A percentile compares a stretch with the other conserved stretches of the same genome.
Evolutionary conservation across 2,329 filamentous ascomycete species (phyloP).

Genomic region (Stachybotrys echinatus): DNA sequence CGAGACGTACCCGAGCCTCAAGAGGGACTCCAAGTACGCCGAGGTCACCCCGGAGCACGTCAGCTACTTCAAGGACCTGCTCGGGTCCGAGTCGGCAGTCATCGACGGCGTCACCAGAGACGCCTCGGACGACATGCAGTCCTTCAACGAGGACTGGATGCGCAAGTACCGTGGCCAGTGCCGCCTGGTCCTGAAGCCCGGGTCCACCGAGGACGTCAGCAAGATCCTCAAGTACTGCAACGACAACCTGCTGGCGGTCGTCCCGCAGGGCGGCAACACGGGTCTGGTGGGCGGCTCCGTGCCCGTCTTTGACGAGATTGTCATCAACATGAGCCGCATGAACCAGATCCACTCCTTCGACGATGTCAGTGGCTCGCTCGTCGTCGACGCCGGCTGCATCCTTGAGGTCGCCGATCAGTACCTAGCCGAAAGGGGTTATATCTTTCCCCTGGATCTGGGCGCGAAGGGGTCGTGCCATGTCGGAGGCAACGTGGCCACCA

Average conservation of each 20-base stretch:
- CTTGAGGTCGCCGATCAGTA: slow-evolving; percentile 85
- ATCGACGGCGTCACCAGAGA: slow-evolving; percentile 75
- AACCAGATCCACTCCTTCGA: slow-evolving; percentile 89
- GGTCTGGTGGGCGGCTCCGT: slow-evolving; percentile 93
- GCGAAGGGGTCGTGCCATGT: slow-evolving; percentile 97
- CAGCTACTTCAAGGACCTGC: slow-evolving; percentile 71
- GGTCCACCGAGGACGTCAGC: slow-evolving; percentile 82
- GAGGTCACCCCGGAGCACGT: slow-evolving; percentile 75
- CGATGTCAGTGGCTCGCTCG: slow-evolving; percentile 83
- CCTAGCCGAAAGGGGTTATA: slow-evolving; percentile 74
- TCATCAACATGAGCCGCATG: slow-evolving; percentile 87
- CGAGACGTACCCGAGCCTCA: slow-evolving; percentile 77
- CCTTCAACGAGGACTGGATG: slow-evolving; percentile 99
- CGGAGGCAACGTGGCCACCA: slow-evolving; percentile 92
- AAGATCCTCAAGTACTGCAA: slow-evolving; percentile 93
- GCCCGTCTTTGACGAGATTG: slow-evolving; percentile 96
- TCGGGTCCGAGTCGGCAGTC: slow-evolving; percentile 73
- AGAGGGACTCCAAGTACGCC: slow-evolving; percentile 72
- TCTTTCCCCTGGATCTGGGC: slow-evolving; percentile 95
- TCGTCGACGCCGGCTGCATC: slow-evolving; percentile 86
- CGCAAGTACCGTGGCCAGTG: slow-evolving; percentile 93
- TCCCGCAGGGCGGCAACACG: slow-evolving; percentile 95
- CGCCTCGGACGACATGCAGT: slow-evolving; percentile 73
- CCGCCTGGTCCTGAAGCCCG: slow-evolving; percentile 80
- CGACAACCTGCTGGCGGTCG: slow-evolving; percentile 83